These are phyloP conservation scores for Chlorella variabilis DNA, from an alignment of 163 green algal genomes.

Conservation along the genomic window DNA sequence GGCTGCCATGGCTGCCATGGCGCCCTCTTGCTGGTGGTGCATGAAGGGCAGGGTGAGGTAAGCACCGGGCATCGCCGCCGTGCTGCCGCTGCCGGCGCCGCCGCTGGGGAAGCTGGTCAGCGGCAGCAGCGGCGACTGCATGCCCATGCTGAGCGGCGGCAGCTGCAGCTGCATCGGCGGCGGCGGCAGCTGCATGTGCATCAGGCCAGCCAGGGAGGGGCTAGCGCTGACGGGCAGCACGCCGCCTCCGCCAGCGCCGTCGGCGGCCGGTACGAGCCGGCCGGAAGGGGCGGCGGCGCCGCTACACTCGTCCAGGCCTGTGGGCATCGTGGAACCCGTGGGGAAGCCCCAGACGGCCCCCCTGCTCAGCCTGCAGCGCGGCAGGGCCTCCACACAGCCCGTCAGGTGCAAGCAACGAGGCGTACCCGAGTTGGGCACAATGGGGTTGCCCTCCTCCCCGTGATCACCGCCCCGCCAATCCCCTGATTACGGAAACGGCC, in stretches of 20 bases:
- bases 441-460: too few relatives aligned
- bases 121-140: background rate
- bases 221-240: background rate
- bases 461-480: too few relatives aligned
- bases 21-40: background rate
- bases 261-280: background rate
- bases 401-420: too few relatives aligned
- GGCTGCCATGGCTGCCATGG: too few relatives aligned
- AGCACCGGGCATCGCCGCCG: background rate
- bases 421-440: too few relatives aligned
- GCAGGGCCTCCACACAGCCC: too few relatives aligned
- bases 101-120: too few relatives aligned
- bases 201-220: conserved; percentile 3
- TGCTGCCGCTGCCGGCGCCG: background rate
- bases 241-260: background rate
- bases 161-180: background rate
- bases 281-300: background rate
- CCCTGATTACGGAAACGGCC: too few relatives aligned
- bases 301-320: background rate
- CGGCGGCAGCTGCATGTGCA: background rate
- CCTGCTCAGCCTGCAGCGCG: too few relatives aligned
- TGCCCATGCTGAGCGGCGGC: background rate
- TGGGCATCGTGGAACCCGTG: background rate
- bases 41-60: conserved; percentile 4
- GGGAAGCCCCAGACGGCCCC: too few relatives aligned